A percentile compares a stretch with the other conserved stretches of the same genome.
Evolutionary conservation across 441 rosid species (phyloP).

Genomic region (Viola pubescens): DNA sequence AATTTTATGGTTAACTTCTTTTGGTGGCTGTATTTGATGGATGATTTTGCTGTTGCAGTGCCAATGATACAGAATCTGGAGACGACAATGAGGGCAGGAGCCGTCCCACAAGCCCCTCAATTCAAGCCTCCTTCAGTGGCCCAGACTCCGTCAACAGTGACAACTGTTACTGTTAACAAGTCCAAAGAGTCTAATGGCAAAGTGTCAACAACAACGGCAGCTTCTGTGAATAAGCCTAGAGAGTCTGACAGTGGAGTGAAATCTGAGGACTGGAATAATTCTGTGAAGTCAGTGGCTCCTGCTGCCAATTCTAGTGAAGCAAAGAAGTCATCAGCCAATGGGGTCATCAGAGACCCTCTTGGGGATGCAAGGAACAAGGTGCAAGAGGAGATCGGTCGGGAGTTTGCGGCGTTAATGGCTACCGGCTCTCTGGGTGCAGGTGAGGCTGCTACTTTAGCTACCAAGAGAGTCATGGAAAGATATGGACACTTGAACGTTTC

Average conservation of each 20-base stretch:
- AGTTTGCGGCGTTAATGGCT: conserved; percentile 77
- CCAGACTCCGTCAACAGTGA: conserved; percentile 27
- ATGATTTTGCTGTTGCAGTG: conserved; percentile 36
- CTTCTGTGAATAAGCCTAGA: not conserved
- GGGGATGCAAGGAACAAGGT: conserved; percentile 74
- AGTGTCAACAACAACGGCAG: conserved; percentile 1
- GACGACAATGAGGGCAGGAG: conserved; percentile 66
- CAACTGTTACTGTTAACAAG: conserved; percentile 4
- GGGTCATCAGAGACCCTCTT: conserved; percentile 41
- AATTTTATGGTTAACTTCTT: not conserved
- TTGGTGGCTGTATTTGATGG: too few species aligned
- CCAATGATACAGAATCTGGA: conserved; percentile 91
- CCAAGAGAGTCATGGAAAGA: conserved; percentile 82
- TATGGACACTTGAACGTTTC: conserved; percentile 48
- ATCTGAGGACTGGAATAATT: conserved; percentile 16
- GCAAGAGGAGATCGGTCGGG: conserved; percentile 75
- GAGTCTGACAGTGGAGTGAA: conserved; percentile 13
- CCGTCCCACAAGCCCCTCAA: conserved; percentile 83
- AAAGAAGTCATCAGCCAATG: conserved; percentile 13
- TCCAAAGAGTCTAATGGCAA: conserved; percentile 21
- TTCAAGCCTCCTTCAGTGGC: conserved; percentile 45
- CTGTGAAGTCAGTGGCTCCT: conserved; percentile 18
- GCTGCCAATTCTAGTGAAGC: conserved; percentile 30
- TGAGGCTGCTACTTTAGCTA: conserved; percentile 86
- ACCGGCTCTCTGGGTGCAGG: conserved; percentile 69